A percentile compares a stretch with the other conserved stretches of the same genome.
These are phyloP conservation scores for Colletotrichum liaoningense DNA, from an alignment of 2,329 filamentous ascomycete genomes.

Conservation along the genomic window DNA sequence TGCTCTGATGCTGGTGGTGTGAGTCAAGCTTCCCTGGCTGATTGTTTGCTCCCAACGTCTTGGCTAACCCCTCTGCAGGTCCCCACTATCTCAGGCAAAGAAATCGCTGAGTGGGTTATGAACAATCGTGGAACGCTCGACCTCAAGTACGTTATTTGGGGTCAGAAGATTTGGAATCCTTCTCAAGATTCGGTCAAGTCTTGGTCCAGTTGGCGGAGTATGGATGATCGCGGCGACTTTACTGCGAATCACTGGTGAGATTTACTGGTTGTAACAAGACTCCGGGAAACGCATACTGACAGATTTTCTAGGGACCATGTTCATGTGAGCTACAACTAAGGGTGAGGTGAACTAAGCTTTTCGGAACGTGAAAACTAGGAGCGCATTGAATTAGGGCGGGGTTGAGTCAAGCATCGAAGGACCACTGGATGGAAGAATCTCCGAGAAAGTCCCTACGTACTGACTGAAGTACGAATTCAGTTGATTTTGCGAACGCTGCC, in stretches of 20 bases:
- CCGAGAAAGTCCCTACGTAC: too few species aligned
- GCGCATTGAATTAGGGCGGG: too few species aligned
- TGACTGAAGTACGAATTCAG: too few species aligned
- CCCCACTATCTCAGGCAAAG: slow-evolving; percentile 50
- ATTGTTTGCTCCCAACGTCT: background rate
- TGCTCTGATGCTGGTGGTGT: slow-evolving; percentile 51
- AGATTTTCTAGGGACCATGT: slow-evolving; percentile 41
- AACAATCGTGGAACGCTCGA: slow-evolving; percentile 52
- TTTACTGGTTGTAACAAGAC: too few species aligned
- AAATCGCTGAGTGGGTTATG: slow-evolving; percentile 63
- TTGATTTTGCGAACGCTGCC: too few species aligned
- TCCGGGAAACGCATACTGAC: too few species aligned
- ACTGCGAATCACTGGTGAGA: slow-evolving; percentile 57
- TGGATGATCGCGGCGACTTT: slow-evolving; percentile 53
- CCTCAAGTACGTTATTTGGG: slow-evolving; percentile 63
- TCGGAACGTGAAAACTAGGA: too few species aligned
- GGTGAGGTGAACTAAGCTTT: too few species aligned
- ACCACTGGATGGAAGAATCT: too few species aligned
- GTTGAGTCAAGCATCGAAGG: too few species aligned
- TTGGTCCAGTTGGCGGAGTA: slow-evolving; percentile 55
- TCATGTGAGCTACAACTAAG: slow-evolving; percentile 43
- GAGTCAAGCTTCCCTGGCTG: slow-evolving; percentile 37
- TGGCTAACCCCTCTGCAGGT: slow-evolving; percentile 38
- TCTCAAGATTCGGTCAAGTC: slow-evolving; percentile 47
- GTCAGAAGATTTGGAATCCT: slow-evolving; percentile 59